Evolutionary conservation across 805 yeast species (phyloP), one percentile per base, ranked within the genome.

Genomic region (Teunomyces stri): DNA sequence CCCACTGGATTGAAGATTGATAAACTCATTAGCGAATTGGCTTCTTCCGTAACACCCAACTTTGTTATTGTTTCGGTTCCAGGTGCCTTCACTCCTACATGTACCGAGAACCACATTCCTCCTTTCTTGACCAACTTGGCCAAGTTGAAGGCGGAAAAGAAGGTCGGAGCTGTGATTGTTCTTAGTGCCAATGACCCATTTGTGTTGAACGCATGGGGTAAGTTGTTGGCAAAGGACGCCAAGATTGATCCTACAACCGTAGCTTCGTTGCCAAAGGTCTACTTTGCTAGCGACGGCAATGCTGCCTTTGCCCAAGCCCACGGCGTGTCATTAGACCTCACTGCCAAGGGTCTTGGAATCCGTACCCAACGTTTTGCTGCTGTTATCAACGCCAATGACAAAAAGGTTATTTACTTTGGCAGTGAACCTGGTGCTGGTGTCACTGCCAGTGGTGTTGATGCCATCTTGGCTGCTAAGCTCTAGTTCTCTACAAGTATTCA

Each of bases 51-150:
- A 1, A 55, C 58, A 27, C 57, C 62, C 20, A 63, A 61, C 38
- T 57, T 68, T 5, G 55, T 70, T 42, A 53, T 71, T 41, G 72
- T 72, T 16, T 56, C 74, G 9, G 74, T 71, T 25, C 78, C 78
- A 6, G 75, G 74, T 22, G 73, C 75, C 1, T 71, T 70, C 57
- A 69, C 76, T 6, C 75, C 76, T n/a, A 62, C 73, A 2, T 72
- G 78, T 50, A 71, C 76, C 20, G 76, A 69, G 52, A 61, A 66
- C 53, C 78, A 72, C 57, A 62, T 72, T 41, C 78, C 78, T 5
- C 71, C 68, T 15, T 64, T 57, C 52, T 60, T 72, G 51, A 40
- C 50, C 18, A 55, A 69, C 50, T 59, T 69, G 55, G 54, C 51
- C 13, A 45, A 59, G 22, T 60, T 72, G 53, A 58, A 56, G 48